phyloP scores from a whole-genome alignment of 2,329 filamentous ascomycete species.

The Rhinocladiella mackenziei region DNA sequence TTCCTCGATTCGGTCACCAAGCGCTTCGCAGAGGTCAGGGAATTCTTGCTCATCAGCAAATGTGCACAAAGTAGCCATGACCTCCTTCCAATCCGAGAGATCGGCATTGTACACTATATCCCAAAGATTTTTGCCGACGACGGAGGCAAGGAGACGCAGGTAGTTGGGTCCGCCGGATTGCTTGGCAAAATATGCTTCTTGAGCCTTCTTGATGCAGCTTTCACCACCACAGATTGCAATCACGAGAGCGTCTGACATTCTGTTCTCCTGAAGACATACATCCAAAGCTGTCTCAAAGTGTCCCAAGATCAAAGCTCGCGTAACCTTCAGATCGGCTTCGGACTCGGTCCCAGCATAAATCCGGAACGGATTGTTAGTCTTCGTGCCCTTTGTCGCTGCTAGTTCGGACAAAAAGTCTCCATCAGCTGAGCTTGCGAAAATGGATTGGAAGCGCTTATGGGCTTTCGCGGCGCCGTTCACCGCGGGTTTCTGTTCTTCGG shows the following conservation, averaged over 20 bases:
- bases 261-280: slow-evolving; percentile 80
- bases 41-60: slow-evolving; percentile 91
- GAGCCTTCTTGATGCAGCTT: slow-evolving; percentile 88
- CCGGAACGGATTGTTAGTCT: slow-evolving; percentile 91
- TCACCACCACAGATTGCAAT: slow-evolving; percentile 96
- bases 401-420: slow-evolving; percentile 83
- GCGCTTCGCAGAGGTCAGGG: slow-evolving; percentile 86
- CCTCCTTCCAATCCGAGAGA: slow-evolving; percentile 89
- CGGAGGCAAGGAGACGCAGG: slow-evolving; percentile 79
- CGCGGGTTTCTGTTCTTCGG: slow-evolving; percentile 43
- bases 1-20: slow-evolving; percentile 86
- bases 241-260: slow-evolving; percentile 94
- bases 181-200: slow-evolving; percentile 81
- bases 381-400: slow-evolving; percentile 81
- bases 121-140: slow-evolving; percentile 96
- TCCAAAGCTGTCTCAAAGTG: slow-evolving; percentile 87
- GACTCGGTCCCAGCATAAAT: slow-evolving; percentile 82
- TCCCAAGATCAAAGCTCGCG: slow-evolving; percentile 80
- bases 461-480: slow-evolving; percentile 49
- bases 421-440: slow-evolving; percentile 71
- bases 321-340: slow-evolving; percentile 78
- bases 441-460: slow-evolving; percentile 65
- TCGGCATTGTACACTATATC: slow-evolving; percentile 97
- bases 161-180: slow-evolving; percentile 85
- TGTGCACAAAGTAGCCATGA: slow-evolving; percentile 92